Base-by-base conservation (phyloP, 805 yeast species). In the Maudiozyma pseudohumilis region DNA sequence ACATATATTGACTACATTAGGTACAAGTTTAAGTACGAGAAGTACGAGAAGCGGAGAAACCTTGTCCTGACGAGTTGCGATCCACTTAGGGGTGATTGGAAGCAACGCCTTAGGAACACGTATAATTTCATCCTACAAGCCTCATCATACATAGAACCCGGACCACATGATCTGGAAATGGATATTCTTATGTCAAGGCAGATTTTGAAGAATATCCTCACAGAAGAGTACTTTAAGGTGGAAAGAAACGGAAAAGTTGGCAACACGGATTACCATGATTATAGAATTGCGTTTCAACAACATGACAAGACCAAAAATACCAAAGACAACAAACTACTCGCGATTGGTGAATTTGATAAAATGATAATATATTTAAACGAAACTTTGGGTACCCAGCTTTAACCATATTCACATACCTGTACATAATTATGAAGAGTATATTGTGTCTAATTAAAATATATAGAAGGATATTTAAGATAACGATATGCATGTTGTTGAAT, bases 11-110 rank as follows among this genome's bases (percentile, higher is more conserved):
- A 48, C 2, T 59, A 59, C 34, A 31, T 59, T 7, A 40, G 52
- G 16, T 50, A 52, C 31, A 59, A 58, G 41, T 58, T 51, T 32
- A 48, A 31, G 23, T 34, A 41, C 11, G 63, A 59, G 39, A 40
- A 57, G 37, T 55, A 49, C 36, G 40, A 35, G 6, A 29, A 43
- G 34, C 56, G 53, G 37, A 38, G 53, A 23, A 31, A 34, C 1
- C 25, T 45, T 7, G 43, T 52, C 10, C 28, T 50, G 11, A n/a
- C n/a, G n/a, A n/a, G n/a, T n/a, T n/a, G n/a, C n/a, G n/a, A n/a
- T n/a, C n/a, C n/a, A n/a, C n/a, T n/a, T n/a, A n/a, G n/a, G n/a
- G 29, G 38, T 3, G 33, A 41, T 22, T 33, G 32, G 39, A 43
- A 32, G 27, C 29, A 11, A 21, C 31, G 28, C 32, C 30, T 34